Evolutionary conservation across 2,329 filamentous ascomycete species (phyloP).

Genomic region (Colletotrichum liaoningense): DNA sequence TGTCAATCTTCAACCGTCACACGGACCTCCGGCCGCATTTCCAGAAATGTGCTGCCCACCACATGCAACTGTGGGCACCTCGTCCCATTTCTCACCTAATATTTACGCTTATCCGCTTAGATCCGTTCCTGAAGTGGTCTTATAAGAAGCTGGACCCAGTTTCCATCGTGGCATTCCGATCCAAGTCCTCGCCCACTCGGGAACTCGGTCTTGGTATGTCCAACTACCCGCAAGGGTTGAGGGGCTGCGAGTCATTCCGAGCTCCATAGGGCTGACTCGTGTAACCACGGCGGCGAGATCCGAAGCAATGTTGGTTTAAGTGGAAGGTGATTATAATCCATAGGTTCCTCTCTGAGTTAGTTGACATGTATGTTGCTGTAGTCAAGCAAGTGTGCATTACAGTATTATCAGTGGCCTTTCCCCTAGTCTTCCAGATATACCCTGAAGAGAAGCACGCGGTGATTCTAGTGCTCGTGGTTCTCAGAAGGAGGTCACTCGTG

Average conservation of each 20-base stretch:
- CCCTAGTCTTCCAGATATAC: no score
- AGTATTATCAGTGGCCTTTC: no score
- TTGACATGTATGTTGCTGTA: no score
- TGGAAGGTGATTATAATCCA: no score
- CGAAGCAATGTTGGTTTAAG: no score
- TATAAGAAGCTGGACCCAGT: background rate
- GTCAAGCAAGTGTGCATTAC: no score
- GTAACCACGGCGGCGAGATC: background rate
- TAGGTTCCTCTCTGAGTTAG: no score
- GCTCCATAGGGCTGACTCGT: constrained; percentile 27
- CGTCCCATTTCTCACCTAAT: background rate
- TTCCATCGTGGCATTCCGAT: background rate
- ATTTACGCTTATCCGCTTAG: background rate
- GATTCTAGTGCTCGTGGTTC: no score
- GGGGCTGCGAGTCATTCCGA: constrained; percentile 17
- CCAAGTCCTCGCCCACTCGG: background rate
- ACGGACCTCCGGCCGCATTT: background rate
- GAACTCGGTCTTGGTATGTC: background rate
- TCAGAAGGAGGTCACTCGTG: no score
- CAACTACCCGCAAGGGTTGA: constrained; percentile 6
- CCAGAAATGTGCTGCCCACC: background rate
- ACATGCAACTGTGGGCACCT: background rate
- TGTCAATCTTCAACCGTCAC: background rate
- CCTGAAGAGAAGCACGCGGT: no score
- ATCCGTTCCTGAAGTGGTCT: background rate